phyloP scores from a whole-genome alignment of 2,329 filamentous ascomycete species.

The Lecanoromycetidae sp. region DNA sequence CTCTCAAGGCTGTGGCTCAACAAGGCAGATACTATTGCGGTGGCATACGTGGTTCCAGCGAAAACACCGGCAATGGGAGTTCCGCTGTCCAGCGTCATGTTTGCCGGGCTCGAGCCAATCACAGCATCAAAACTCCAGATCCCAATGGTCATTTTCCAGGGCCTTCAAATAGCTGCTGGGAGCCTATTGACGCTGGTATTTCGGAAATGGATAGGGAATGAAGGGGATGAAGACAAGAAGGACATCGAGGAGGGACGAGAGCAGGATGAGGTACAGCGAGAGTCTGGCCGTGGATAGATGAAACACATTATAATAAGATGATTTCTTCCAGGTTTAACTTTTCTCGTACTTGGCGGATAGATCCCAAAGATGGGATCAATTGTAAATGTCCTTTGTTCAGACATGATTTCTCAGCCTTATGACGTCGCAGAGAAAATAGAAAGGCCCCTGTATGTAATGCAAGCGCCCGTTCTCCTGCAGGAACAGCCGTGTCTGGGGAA shows the following conservation, averaged over 20 bases:
- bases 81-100: conserved; percentile 57
- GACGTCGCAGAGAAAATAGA: too few relatives aligned
- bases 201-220: conserved; percentile 28
- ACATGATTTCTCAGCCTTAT: too few relatives aligned
- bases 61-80: conserved; percentile 62
- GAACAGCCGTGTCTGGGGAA: too few relatives aligned
- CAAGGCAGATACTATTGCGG: conserved; percentile 52
- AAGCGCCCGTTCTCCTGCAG: too few relatives aligned
- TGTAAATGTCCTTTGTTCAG: too few relatives aligned
- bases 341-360: too few relatives aligned
- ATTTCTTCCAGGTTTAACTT: too few relatives aligned
- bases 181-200: conserved; percentile 33
- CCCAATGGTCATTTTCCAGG: conserved; percentile 47
- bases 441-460: too few relatives aligned
- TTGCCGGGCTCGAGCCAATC: conserved; percentile 42
- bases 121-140: conserved; percentile 50
- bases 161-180: conserved; percentile 32
- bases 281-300: too few relatives aligned
- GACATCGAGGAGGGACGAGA: not conserved
- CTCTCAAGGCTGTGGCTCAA: conserved; percentile 43
- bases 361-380: too few relatives aligned
- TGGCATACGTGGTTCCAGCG: conserved; percentile 61
- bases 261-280: not conserved
- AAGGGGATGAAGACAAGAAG: not conserved
- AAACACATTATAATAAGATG: too few relatives aligned